Evolutionary conservation across 148 eudicot genomes (phyloP).

Genomic region (Rhododendron williamsianum): DNA sequence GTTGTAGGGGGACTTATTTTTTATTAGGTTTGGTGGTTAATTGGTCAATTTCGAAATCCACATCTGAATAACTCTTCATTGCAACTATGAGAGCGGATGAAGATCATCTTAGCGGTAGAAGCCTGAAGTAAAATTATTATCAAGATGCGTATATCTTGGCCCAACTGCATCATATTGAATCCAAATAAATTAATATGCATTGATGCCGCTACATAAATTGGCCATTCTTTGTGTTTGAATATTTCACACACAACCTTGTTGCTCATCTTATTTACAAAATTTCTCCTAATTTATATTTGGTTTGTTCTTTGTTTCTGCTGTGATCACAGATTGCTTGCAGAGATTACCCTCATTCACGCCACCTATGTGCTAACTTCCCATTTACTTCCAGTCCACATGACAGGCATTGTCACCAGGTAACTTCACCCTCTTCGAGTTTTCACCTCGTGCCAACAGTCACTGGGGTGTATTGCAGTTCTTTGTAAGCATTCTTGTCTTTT

Average conservation of each 20-base stretch:
- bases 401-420: conserved; percentile 55
- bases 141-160: conserved; percentile 36
- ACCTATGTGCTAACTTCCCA: conserved; percentile 76
- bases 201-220: conserved; percentile 24
- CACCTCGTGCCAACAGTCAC: neutral
- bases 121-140: neutral
- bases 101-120: neutral
- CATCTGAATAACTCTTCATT: neutral
- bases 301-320: neutral
- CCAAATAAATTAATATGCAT: conserved; percentile 42
- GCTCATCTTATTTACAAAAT: neutral
- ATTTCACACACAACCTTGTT: neutral
- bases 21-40: neutral
- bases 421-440: conserved; percentile 6
- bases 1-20: neutral
- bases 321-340: conserved; percentile 85
- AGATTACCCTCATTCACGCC: conserved; percentile 94
- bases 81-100: neutral
- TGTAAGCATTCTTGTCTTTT: neutral
- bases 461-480: neutral
- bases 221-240: neutral
- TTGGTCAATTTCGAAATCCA: neutral
- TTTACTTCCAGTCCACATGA: conserved; percentile 64
- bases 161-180: conserved; percentile 15
- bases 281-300: neutral